These are phyloP conservation scores for Penicillium arizonense DNA, from an alignment of 495 filamentous ascomycete species.

Conservation along the genomic window DNA sequence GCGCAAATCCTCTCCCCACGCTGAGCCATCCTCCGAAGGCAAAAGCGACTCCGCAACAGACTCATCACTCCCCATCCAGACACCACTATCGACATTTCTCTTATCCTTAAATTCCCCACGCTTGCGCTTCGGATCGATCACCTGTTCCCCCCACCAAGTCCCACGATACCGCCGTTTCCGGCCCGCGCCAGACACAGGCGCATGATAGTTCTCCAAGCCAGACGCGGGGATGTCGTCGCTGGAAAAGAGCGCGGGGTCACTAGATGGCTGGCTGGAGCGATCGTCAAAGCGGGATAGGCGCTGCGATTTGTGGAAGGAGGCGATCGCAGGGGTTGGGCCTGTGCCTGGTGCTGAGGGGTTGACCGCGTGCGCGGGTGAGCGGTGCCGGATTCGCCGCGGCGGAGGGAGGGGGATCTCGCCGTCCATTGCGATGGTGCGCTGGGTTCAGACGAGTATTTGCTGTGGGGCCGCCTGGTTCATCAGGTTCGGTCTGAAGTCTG, in stretches of 20 bases:
- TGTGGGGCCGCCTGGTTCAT: background rate
- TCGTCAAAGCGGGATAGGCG: slow-evolving; percentile 41
- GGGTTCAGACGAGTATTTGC: background rate
- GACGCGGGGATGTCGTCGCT: slow-evolving; percentile 72
- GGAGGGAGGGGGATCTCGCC: slow-evolving; percentile 45
- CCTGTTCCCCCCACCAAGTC: slow-evolving; percentile 68
- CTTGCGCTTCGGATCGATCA: slow-evolving; percentile 46
- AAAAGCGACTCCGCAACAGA: slow-evolving; percentile 32
- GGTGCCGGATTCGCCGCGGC: slow-evolving; percentile 40
- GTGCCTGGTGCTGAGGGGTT: slow-evolving; percentile 9
- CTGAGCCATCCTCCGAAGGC: slow-evolving; percentile 34
- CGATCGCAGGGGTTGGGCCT: background rate
- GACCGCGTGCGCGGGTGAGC: slow-evolving; percentile 26
- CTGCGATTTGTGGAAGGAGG: slow-evolving; percentile 32
- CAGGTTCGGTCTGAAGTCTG: background rate
- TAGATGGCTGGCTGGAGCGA: slow-evolving; percentile 55
- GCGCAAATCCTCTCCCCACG: slow-evolving; percentile 41
- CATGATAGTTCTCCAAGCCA: slow-evolving; percentile 67
- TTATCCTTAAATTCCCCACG: slow-evolving; percentile 54
- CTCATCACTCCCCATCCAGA: slow-evolving; percentile 75
- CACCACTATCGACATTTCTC: slow-evolving; percentile 73
- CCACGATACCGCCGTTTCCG: slow-evolving; percentile 66
- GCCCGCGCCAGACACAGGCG: slow-evolving; percentile 38
- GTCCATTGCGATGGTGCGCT: slow-evolving; percentile 31
- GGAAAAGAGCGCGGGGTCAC: slow-evolving; percentile 74